Evolutionary conservation across 148 eudicot genomes (phyloP), one percentile per base, ranked within the genome.

Genomic region (Fagopyrum tataricum): DNA sequence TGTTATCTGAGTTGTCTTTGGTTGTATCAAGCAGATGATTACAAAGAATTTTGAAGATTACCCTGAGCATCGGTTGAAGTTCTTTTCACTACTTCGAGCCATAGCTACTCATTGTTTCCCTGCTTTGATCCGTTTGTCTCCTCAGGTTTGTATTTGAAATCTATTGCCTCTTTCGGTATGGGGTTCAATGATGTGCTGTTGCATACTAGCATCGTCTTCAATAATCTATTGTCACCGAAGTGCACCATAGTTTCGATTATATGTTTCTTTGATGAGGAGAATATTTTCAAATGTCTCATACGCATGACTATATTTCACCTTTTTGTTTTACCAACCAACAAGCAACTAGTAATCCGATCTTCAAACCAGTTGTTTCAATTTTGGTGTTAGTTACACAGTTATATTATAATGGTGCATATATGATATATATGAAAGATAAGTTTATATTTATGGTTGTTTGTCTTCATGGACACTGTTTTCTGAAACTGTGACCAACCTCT

Each of bases 31-130:
- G 49, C 88, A 96, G 99, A 96, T 96, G 99, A 96, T 96, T 71
- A 96, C 97, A 7, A 96, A 89, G 85, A 96, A 96, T 78, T 96
- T 96, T 78, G 99, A 96, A 83, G 99, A 96, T 85, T 96, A 96
- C 77, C 99, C 99, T 24, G 99, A 96, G 86, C 97, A 96, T 78
- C 91, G 99, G 17, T 82, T 96, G 44, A 96, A 96, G 90, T 96
- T 96, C 82, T 96, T 96, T 78, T 96, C 99, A 3, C 80, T 96
- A 67, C 87, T 96, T 55, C 87, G 91, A 71, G 99, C 99, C 71
- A 96, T 96, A 80, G 97, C 99, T 61, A 81, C 96, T 1, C 88
- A 96, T 77, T 96, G 99, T 87, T 96, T 96, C 79, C 82, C 91
- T 75, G 99, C 97, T 67, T 82, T 96, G 78, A 90, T 92, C 59